Percentiles rank a stretch among this genome's conserved stretches.
These are phyloP conservation scores for Boletus rubescentipes DNA, from an alignment of 768 basidiomycete species.

Conservation along the genomic window DNA sequence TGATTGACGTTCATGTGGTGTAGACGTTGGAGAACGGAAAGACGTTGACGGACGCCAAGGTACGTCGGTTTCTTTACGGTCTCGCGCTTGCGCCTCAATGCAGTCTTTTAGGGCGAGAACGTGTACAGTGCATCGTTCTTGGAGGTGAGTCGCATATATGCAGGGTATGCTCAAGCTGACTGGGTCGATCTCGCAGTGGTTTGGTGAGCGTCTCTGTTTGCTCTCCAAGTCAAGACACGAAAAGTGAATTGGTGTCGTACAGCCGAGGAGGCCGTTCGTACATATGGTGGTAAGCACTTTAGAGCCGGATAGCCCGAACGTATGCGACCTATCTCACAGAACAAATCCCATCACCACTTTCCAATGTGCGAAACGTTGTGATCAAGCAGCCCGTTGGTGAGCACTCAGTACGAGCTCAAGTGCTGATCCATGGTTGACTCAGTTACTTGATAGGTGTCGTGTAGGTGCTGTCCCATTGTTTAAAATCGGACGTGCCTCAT, in stretches of 20 bases:
- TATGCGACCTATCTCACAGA: constrained; percentile 41
- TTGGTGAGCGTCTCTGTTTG: constrained; percentile 47
- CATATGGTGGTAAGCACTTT: constrained; percentile 70
- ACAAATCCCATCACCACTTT: constrained; percentile 74
- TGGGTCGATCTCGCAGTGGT: constrained; percentile 56
- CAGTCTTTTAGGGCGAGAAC: constrained; percentile 63
- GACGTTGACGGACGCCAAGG: constrained; percentile 79
- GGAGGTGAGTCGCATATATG: constrained; percentile 50
- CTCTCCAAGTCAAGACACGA: not conserved
- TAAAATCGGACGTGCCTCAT: not conserved
- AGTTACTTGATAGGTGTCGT: constrained; percentile 41
- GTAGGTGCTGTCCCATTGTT: constrained; percentile 29
- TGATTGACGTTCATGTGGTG: constrained; percentile 9
- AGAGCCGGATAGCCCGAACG: not conserved
- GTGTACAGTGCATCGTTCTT: constrained; percentile 82
- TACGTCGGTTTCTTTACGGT: constrained; percentile 23
- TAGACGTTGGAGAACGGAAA: constrained; percentile 98
- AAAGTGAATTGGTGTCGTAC: constrained; percentile 12
- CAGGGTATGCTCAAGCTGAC: not conserved
- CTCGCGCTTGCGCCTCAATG: not conserved
- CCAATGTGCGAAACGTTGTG: constrained; percentile 75
- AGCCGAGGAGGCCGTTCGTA: constrained; percentile 92
- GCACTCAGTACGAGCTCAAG: too few relatives aligned
- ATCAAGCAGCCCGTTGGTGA: constrained; percentile 91
- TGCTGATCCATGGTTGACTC: constrained; percentile 25